Percentiles rank a stretch among this genome's conserved stretches.
These are phyloP conservation scores for Cyclotella baltica DNA, from an alignment of 108 stramenopile species.

Conservation along the genomic window DNA sequence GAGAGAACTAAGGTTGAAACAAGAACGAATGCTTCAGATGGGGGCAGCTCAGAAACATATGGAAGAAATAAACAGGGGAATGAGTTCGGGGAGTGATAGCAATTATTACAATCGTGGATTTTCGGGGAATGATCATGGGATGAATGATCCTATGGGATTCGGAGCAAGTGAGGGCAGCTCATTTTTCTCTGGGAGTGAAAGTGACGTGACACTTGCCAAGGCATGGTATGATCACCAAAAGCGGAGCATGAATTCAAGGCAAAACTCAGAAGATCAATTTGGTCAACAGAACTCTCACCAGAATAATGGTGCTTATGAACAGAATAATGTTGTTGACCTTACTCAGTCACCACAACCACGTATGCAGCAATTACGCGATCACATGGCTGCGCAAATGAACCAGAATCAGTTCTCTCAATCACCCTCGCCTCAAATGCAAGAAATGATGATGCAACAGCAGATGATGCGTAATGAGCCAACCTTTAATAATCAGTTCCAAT, in stretches of 20 bases:
- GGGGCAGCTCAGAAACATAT: slow-evolving; percentile 9
- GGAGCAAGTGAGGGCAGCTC: neutral
- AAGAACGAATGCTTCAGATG: neutral
- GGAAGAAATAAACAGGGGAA: neutral
- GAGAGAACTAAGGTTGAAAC: neutral
- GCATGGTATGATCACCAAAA: neutral
- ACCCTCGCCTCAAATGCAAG: neutral
- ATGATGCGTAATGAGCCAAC: too few relatives aligned
- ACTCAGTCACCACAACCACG: neutral
- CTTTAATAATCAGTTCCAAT: neutral
- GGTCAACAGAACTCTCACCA: neutral
- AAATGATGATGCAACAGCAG: slow-evolving; percentile 1
- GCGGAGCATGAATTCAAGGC: neutral
- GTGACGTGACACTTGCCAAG: neutral
- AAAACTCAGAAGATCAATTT: neutral
- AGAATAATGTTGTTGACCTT: slow-evolving; percentile 7
- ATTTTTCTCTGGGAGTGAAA: neutral
- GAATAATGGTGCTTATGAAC: neutral
- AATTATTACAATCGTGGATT: neutral
- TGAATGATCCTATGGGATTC: neutral
- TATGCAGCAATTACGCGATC: neutral
- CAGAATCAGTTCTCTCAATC: neutral
- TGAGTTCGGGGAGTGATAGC: neutral
- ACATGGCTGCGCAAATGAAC: neutral
- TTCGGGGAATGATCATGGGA: neutral